A percentile compares a stretch with the other conserved stretches of the same genome.
Evolutionary conservation across 2,329 filamentous ascomycete species (phyloP).

Genomic region (Aspergillus ochraceus): DNA sequence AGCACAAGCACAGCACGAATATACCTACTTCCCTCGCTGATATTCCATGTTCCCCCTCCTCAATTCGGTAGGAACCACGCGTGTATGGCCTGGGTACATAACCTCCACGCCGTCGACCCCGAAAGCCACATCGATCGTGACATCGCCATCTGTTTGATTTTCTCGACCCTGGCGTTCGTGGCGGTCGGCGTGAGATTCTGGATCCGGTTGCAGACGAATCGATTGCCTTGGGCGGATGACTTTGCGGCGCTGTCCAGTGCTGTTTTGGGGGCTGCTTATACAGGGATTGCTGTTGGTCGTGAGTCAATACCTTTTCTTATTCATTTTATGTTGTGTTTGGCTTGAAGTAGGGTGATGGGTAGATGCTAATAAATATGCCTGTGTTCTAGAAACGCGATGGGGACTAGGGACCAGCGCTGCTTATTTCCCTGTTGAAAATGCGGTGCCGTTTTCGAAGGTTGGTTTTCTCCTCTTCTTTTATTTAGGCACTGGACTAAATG

Average conservation of each 20-base stretch:
- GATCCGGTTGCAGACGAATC: slow-evolving; percentile 22
- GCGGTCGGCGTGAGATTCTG: slow-evolving; percentile 26
- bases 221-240: slow-evolving; percentile 27
- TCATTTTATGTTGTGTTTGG: background rate
- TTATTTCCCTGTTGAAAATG: slow-evolving; percentile 25
- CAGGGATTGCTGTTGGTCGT: slow-evolving; percentile 21
- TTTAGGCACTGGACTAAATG: background rate
- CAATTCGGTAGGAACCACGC: background rate
- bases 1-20: too few relatives aligned
- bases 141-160: slow-evolving; percentile 24
- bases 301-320: slow-evolving; percentile 3
- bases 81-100: slow-evolving; percentile 32
- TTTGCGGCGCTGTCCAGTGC: slow-evolving; percentile 25
- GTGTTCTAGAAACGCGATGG: slow-evolving; percentile 27
- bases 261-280: slow-evolving; percentile 20
- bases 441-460: slow-evolving; percentile 29
- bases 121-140: slow-evolving; percentile 20
- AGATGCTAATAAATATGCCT: background rate
- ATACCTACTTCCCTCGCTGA: too few relatives aligned
- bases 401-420: slow-evolving; percentile 20
- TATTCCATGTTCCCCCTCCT: too few relatives aligned
- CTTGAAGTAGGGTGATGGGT: background rate
- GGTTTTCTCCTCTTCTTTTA: background rate
- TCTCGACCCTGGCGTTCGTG: slow-evolving; percentile 21
- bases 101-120: slow-evolving; percentile 24